Evolutionary conservation across 495 filamentous ascomycete genomes (phyloP), one percentile per base, ranked within the genome.

Genomic region (Cladorrhinum samala): DNA sequence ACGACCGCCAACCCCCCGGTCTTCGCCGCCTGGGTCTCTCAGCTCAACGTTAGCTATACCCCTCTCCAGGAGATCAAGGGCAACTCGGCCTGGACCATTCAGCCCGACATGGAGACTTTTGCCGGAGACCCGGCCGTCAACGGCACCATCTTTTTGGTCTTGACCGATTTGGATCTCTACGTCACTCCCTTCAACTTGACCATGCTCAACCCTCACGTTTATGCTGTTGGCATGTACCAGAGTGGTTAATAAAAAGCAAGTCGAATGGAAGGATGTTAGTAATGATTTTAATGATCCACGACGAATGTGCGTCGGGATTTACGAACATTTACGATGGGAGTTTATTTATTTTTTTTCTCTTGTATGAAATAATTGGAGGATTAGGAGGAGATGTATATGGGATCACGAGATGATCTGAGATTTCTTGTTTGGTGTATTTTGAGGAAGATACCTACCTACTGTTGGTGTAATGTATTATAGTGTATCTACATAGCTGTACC

Each of bases 11-110:
- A 79, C 1, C 54, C 61, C 2, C 84, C 88, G 0, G 65, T 66
- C 38, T 96, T 77, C 37, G 91, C 91, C 1, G 79, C 78, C 0
- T 96, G 88, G 89, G 80, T 86, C 8, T 76, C 72, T n/a, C 90
- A 94, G 78, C 71, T 94, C 27, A 95, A 96, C 57, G 74, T 89
- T 20, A 95, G 90, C 0, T 94, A 94, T 66, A 82, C 88, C 2
- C 74, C 83, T 1, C 67, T 95, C 55, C 77, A 67, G 4, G 62
- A 84, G 46, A 72, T 75, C 1, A 69, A 73, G 7, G 66, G 69
- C 16, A 81, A 78, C 49, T 70, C 69, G 1, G 89, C 84, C 0
- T 83, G 71, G 57, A 88, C 89, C 0, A 76, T 77, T 49, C 90
- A 96, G 72, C 91, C 89, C 0, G 70, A 74, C 51, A 61, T 76